Conservation (phyloP, 345 rosid genomes). For the Laguncularia racemosa region DNA sequence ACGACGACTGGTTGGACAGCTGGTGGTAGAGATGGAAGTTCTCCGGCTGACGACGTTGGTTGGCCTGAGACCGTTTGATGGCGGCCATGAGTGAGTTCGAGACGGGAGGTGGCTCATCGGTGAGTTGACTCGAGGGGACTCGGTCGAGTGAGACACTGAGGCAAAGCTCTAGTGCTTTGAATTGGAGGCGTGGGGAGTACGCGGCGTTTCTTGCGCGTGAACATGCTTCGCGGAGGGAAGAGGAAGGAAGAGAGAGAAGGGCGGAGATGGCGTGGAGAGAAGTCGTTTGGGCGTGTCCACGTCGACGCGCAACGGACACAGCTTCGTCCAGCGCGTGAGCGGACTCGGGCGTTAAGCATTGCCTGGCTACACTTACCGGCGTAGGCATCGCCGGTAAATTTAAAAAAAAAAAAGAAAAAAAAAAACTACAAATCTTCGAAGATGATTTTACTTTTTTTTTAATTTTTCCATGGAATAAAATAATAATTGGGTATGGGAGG, state of each 20-base stretch:
- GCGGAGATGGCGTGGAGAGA: conserved; percentile 88
- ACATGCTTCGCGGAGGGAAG: conserved; percentile 72
- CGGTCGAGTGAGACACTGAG: conserved; percentile 79
- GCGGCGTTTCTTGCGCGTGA: conserved; percentile 61
- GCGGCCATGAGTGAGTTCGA: conserved; percentile 98
- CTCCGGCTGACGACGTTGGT: conserved; percentile 80
- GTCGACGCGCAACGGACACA: conserved; percentile 56
- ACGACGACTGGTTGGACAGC: conserved; percentile 32
- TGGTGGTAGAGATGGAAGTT: conserved; percentile 72
- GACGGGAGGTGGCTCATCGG: conserved; percentile 63
- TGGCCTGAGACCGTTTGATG: conserved; percentile 89
- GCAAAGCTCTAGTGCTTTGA: conserved; percentile 81
- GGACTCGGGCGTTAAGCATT: conserved; percentile 76
- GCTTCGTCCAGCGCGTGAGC: conserved; percentile 81
- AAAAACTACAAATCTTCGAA: neutral
- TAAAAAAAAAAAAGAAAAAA: neutral
- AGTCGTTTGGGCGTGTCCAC: conserved; percentile 77
- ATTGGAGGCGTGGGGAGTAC: conserved; percentile 67
- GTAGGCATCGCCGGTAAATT: conserved; percentile 86
- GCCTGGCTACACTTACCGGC: conserved; percentile 71
- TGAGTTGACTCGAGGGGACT: conserved; percentile 53
- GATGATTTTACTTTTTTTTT: neutral
- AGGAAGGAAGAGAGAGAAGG: conserved; percentile 57
- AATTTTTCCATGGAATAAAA: neutral
- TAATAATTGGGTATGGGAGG: no score